Conservation (phyloP, 2,329 filamentous ascomycete genomes). For the Pestalotiopsis sp. region DNA sequence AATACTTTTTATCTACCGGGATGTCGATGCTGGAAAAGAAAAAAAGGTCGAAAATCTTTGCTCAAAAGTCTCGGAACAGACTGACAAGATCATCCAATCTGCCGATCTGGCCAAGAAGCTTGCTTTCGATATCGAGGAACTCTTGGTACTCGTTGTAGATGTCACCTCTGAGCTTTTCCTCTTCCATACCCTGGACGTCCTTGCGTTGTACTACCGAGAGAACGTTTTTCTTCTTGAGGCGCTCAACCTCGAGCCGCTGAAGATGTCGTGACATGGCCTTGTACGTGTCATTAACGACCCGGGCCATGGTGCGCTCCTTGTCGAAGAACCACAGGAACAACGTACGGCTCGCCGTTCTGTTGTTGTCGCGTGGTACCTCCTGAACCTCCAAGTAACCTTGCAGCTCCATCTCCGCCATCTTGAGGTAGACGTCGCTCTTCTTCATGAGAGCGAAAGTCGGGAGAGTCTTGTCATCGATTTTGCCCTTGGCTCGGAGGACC, state of each 20-base stretch:
- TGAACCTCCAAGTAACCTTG: conserved; percentile 88
- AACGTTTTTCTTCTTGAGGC: conserved; percentile 70
- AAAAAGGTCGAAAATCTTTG: not conserved
- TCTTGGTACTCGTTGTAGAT: conserved; percentile 68
- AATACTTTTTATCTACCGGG: conserved; percentile 10
- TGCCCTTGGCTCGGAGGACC: conserved; percentile 84
- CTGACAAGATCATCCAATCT: conserved; percentile 85
- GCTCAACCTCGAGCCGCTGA: conserved; percentile 78
- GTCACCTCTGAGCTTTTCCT: conserved; percentile 74
- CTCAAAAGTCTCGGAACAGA: conserved; percentile 76
- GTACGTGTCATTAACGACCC: conserved; percentile 80
- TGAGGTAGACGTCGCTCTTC: conserved; percentile 81
- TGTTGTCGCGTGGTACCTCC: conserved; percentile 88
- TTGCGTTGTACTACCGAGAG: conserved; percentile 81
- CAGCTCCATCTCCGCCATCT: conserved; percentile 84
- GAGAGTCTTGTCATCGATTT: conserved; percentile 91
- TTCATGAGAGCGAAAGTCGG: conserved; percentile 81
- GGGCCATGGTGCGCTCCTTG: conserved; percentile 67
- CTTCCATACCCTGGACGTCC: conserved; percentile 83
- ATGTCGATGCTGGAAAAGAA: not conserved
- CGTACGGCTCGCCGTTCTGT: conserved; percentile 78
- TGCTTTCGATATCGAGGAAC: conserved; percentile 68
- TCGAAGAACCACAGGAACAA: conserved; percentile 95
- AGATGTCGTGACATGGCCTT: conserved; percentile 86
- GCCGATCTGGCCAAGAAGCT: conserved; percentile 77